Percentiles rank a stretch among this genome's conserved stretches.
These are phyloP conservation scores for Angomonas desouzai DNA, from an alignment of 208 protist species.

Conservation along the genomic window DNA sequence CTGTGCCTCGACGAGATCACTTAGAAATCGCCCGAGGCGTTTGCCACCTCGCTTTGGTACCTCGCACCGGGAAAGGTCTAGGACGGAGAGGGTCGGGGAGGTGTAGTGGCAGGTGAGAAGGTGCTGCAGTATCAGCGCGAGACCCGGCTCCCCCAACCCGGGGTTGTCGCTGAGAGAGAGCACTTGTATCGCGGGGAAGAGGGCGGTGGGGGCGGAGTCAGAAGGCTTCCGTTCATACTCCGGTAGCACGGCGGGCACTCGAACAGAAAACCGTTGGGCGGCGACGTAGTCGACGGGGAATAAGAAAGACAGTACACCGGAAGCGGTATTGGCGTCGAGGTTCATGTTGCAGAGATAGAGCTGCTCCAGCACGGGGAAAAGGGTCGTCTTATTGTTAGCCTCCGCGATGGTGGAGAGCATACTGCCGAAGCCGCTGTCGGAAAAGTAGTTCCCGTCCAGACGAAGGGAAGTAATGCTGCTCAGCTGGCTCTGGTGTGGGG, in stretches of 20 bases:
- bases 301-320: conserved; percentile 60
- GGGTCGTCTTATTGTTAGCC: conserved; percentile 37
- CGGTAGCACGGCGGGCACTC: neutral
- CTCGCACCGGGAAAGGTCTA: conserved; percentile 77
- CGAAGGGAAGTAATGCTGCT: conserved; percentile 71
- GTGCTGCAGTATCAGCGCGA: conserved; percentile 50
- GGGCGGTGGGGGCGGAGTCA: conserved; percentile 10
- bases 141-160: conserved; percentile 45
- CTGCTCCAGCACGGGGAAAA: conserved; percentile 61
- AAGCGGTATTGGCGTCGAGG: conserved; percentile 44
- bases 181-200: conserved; percentile 65
- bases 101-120: conserved; percentile 58
- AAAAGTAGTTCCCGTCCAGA: conserved; percentile 82
- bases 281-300: conserved; percentile 55
- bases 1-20: conserved; percentile 22
- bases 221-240: conserved; percentile 15
- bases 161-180: conserved; percentile 80
- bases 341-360: conserved; percentile 86
- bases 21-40: conserved; percentile 50
- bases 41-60: conserved; percentile 26
- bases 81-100: conserved; percentile 27
- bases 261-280: conserved; percentile 7
- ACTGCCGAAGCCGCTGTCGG: conserved; percentile 62
- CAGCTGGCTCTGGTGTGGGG: conserved; percentile 47
- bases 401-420: conserved; percentile 62